Conservation (phyloP, 176 grass and related monocot genomes). For the Musa schizocarpa region DNA sequence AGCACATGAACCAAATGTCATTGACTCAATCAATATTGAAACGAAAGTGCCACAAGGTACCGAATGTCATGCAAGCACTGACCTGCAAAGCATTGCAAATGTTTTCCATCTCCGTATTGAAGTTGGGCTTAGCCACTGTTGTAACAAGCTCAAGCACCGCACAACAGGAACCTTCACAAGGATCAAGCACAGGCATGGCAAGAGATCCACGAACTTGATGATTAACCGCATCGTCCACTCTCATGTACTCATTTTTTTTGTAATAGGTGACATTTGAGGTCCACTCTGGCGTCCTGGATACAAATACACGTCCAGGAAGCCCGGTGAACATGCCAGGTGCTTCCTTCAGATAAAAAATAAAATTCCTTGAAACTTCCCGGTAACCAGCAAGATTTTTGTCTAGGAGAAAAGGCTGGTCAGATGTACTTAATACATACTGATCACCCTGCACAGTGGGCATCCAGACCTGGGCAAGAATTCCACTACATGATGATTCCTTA, state of each 20-base stretch:
- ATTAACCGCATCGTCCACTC: conserved; percentile 33
- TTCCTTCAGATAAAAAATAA: conserved; percentile 40
- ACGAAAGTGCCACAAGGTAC: background rate
- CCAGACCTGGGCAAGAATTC: conserved; percentile 47
- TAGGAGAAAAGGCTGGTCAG: conserved; percentile 46
- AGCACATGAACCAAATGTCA: background rate
- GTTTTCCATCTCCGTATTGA: conserved; percentile 41
- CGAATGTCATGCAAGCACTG: background rate
- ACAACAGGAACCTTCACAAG: conserved; percentile 21
- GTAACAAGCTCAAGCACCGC: conserved; percentile 54
- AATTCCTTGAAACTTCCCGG: conserved; percentile 47
- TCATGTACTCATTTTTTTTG: conserved; percentile 35
- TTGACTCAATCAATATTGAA: background rate
- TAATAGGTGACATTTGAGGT: conserved; percentile 54
- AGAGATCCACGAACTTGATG: conserved; percentile 46
- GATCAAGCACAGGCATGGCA: conserved; percentile 43
- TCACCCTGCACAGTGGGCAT: conserved; percentile 35
- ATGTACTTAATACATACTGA: conserved; percentile 33
- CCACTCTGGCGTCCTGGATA: conserved; percentile 52
- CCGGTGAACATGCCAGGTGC: conserved; percentile 37
- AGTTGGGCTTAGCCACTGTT: conserved; percentile 42
- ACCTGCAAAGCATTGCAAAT: conserved; percentile 50
- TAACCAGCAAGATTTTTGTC: conserved; percentile 43
- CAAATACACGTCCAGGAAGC: conserved; percentile 54
- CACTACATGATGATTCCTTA: conserved; percentile 25